Conservation (phyloP, 2,329 filamentous ascomycete genomes). For the Arthrobotrys sinensis region DNA sequence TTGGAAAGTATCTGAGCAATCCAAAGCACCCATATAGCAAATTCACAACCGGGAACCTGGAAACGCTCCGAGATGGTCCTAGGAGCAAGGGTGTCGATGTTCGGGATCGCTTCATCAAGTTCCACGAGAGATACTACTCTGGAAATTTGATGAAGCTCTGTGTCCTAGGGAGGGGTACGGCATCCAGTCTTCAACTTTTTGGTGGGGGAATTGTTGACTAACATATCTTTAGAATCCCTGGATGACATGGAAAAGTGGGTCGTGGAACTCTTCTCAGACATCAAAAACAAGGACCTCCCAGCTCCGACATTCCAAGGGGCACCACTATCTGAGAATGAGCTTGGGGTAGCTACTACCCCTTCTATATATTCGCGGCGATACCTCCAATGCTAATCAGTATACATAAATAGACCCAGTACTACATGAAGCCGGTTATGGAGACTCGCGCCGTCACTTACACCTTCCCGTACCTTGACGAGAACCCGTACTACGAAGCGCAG, state of each 20-base stretch:
- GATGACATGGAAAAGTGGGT: slow-evolving; percentile 89
- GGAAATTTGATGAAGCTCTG: slow-evolving; percentile 95
- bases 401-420: slow-evolving; percentile 75
- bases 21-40: slow-evolving; percentile 89
- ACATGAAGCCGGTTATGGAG: slow-evolving; percentile 93
- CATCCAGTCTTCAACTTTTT: not conserved
- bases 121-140: slow-evolving; percentile 90
- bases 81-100: slow-evolving; percentile 86
- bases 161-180: slow-evolving; percentile 76
- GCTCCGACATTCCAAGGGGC: slow-evolving; percentile 68
- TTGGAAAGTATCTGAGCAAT: slow-evolving; percentile 90
- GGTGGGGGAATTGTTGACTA: not conserved
- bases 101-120: slow-evolving; percentile 90
- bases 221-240: slow-evolving; percentile 74
- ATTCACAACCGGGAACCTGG: slow-evolving; percentile 90
- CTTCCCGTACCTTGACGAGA: slow-evolving; percentile 89
- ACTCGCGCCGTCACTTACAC: slow-evolving; percentile 82
- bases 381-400: slow-evolving; percentile 20
- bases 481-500: slow-evolving; percentile 82
- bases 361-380: not conserved
- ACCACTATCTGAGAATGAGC: slow-evolving; percentile 74
- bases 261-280: slow-evolving; percentile 82
- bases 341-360: slow-evolving; percentile 66
- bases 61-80: slow-evolving; percentile 86
- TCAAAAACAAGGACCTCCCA: slow-evolving; percentile 85